Percentiles rank a stretch among this genome's conserved stretches.
Conservation (phyloP, 2,329 filamentous ascomycete genomes). For the Aspergillus sp. region DNA sequence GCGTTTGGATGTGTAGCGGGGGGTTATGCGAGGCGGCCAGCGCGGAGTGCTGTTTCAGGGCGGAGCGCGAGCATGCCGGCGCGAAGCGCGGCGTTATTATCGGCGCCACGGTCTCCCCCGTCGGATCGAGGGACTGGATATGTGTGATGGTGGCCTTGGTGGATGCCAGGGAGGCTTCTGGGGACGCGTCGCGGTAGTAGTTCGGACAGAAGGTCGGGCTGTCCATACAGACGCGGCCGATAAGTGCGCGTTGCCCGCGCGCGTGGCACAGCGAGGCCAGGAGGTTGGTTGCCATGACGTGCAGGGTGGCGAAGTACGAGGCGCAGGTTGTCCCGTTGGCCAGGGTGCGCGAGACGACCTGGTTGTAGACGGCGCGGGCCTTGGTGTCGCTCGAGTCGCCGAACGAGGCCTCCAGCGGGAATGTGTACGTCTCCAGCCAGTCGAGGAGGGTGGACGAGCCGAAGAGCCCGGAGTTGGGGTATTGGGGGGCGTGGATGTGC, state of each 20-base stretch:
- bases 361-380: constrained; percentile 54
- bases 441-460: constrained; percentile 85
- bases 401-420: constrained; percentile 78
- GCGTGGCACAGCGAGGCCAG: constrained; percentile 73
- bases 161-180: constrained; percentile 47
- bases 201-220: constrained; percentile 53
- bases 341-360: constrained; percentile 69
- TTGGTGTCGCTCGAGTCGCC: constrained; percentile 20
- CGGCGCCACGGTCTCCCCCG: constrained; percentile 53
- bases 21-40: constrained; percentile 55
- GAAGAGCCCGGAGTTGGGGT: constrained; percentile 88
- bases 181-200: constrained; percentile 68
- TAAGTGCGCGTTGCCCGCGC: constrained; percentile 76
- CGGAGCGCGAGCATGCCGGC: constrained; percentile 42
- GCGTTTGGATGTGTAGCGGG: constrained; percentile 63
- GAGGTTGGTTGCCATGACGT: constrained; percentile 81
- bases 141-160: constrained; percentile 56
- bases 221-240: constrained; percentile 96
- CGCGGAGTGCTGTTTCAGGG: constrained; percentile 54
- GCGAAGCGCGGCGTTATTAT: constrained; percentile 67
- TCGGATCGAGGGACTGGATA: constrained; percentile 59
- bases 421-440: constrained; percentile 92
- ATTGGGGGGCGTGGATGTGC: constrained; percentile 90
- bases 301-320: constrained; percentile 86
- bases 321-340: constrained; percentile 87